Conservation (phyloP, 192 early-diverging fungal species). For the Rhizophagus sp. region DNA sequence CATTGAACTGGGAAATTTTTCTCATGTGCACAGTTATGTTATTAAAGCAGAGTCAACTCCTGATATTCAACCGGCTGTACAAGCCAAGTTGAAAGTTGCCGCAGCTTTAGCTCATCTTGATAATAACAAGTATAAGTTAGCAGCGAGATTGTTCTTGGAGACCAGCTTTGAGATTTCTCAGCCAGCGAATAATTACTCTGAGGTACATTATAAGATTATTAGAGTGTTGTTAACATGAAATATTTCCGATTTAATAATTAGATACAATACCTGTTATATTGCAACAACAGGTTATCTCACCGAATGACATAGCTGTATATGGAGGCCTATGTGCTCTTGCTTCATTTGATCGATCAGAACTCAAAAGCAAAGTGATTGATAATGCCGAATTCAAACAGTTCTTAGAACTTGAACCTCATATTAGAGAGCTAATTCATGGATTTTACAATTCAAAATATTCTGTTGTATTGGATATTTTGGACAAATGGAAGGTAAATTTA, state of each 20-base stretch:
- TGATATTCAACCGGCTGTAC: slow-evolving; percentile 54
- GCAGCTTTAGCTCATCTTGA: slow-evolving; percentile 67
- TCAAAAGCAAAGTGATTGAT: slow-evolving; percentile 71
- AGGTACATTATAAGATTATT: slow-evolving; percentile 34
- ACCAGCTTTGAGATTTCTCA: slow-evolving; percentile 48
- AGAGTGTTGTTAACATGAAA: background rate
- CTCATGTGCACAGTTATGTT: slow-evolving; percentile 70
- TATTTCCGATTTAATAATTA: slow-evolving; percentile 15
- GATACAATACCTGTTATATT: slow-evolving; percentile 27
- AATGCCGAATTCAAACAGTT: slow-evolving; percentile 73
- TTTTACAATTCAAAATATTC: slow-evolving; percentile 82
- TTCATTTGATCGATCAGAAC: slow-evolving; percentile 69
- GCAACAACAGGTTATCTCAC: slow-evolving; percentile 55
- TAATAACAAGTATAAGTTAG: slow-evolving; percentile 57
- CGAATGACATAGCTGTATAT: slow-evolving; percentile 84
- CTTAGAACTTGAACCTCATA: slow-evolving; percentile 81
- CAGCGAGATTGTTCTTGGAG: slow-evolving; percentile 64
- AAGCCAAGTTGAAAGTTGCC: slow-evolving; percentile 63
- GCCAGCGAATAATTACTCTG: slow-evolving; percentile 41
- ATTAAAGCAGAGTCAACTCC: slow-evolving; percentile 67
- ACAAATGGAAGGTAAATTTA: slow-evolving; percentile 61
- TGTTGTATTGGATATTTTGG: slow-evolving; percentile 64
- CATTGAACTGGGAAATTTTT: slow-evolving; percentile 67
- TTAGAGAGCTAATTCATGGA: slow-evolving; percentile 66
- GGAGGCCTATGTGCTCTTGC: slow-evolving; percentile 78